These are phyloP conservation scores for Podila verticillata DNA, from an alignment of 192 early-diverging fungal genomes.

Conservation along the genomic window DNA sequence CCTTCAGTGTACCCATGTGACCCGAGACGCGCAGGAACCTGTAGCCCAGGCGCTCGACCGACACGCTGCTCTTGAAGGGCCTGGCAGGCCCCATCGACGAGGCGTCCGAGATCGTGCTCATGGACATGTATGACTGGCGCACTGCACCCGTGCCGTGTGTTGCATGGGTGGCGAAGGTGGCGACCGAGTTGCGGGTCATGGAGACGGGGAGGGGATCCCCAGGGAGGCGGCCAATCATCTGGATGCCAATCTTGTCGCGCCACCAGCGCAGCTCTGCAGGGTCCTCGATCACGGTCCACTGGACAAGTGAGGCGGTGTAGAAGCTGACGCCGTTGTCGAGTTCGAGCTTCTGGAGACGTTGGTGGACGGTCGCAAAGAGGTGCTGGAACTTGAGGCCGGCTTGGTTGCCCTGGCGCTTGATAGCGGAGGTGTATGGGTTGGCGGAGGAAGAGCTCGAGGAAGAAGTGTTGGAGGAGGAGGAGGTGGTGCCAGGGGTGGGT, in stretches of 20 bases:
- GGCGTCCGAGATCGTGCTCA: conserved; percentile 38
- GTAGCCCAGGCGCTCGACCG: conserved; percentile 44
- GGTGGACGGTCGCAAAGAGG: conserved; percentile 43
- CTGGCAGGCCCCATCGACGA: conserved; percentile 3
- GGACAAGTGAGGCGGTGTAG: conserved; percentile 30
- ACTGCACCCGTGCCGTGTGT: background rate
- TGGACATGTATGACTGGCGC: conserved; percentile 26
- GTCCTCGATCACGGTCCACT: conserved; percentile 51
- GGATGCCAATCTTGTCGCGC: conserved; percentile 47
- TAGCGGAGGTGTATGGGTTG: conserved; percentile 21
- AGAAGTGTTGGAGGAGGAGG: conserved; percentile 1
- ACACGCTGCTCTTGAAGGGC: conserved; percentile 13
- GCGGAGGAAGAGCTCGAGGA: conserved; percentile 14
- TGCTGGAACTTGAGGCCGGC: conserved; percentile 50
- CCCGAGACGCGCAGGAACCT: conserved; percentile 50
- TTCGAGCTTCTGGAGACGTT: conserved; percentile 45
- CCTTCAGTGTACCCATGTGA: conserved; percentile 43
- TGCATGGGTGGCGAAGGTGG: background rate
- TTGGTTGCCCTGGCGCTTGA: conserved; percentile 43
- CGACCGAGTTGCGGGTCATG: background rate
- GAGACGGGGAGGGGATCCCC: conserved; percentile 9
- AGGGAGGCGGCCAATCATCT: conserved; percentile 46
- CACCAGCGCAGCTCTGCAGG: conserved; percentile 44
- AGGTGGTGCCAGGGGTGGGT: background rate
- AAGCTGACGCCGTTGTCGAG: conserved; percentile 33